Evolutionary conservation across 1,284 basidiomycete genomes (phyloP), one percentile per base, ranked within the genome.

Genomic region (Bondarzewia mesenterica): DNA sequence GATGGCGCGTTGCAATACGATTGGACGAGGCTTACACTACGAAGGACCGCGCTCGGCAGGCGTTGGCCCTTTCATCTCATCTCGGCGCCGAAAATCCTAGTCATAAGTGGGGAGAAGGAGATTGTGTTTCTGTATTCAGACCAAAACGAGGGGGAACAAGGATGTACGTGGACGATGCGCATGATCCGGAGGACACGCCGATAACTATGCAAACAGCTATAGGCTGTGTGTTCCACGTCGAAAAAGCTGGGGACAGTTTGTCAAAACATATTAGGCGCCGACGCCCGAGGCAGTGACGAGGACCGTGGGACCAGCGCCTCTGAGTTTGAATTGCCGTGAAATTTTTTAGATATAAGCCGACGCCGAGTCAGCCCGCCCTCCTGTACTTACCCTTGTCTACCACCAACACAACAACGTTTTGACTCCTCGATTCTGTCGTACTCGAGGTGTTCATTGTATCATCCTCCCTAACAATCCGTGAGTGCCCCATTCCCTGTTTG

Each of bases 241-340:
- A n/a, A n/a, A n/a, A n/a, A 37, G 36, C 18, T 37, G 36, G 7
- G 10, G 7, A 10, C 36, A n/a, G 29, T 32, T 32, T 32, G 29
- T 32, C 29, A 32, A n/a, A 32, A 20, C 35, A 45, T 12, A 8
- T 15, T 18, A 45, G 23, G 44, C 44, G 44, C 29, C 14, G 18
- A 21, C 42, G 42, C 21, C 21, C 18, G 15, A 12, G 29, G 29
- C 29, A 10, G 29, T 32, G 29, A 10, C 29, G n/a, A 32, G 29
- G n/a, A 18, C 16, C 44, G 44, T 41, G 46, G 22, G 40, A 29
- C 18, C 42, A 23, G 47, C 47, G 42, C 59, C 18, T 69, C 71
- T 71, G 71, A 71, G 71, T 56, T 63, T 69, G 63, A 73, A 72
- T 64, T 60, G 62, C 67, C 56, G 58, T 69, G 70, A 65, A 63